These are phyloP conservation scores for Brassica hybrid DNA, from an alignment of 441 rosid species.

Conservation along the genomic window DNA sequence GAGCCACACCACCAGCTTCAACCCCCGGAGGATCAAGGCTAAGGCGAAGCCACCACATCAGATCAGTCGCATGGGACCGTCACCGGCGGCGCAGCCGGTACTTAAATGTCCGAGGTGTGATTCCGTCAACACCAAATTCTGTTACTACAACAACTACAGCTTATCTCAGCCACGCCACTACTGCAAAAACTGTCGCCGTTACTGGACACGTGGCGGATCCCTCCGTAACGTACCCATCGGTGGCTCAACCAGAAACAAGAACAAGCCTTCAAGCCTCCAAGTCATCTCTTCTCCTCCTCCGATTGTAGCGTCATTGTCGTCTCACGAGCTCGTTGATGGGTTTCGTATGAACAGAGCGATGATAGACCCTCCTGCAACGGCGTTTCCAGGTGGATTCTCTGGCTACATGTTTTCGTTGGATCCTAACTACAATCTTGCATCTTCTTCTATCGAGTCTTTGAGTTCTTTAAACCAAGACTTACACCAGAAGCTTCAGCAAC, in stretches of 20 bases:
- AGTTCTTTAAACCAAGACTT: slow-evolving; percentile 90
- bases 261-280: slow-evolving; percentile 62
- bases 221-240: slow-evolving; percentile 91
- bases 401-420: slow-evolving; percentile 33
- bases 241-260: slow-evolving; percentile 84
- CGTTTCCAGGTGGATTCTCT: slow-evolving; percentile 35
- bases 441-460: slow-evolving; percentile 79
- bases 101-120: slow-evolving; percentile 89
- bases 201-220: slow-evolving; percentile 97
- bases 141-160: slow-evolving; percentile 98
- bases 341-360: slow-evolving; percentile 48
- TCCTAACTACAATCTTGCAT: slow-evolving; percentile 30
- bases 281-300: slow-evolving; percentile 39
- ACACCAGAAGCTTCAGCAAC: slow-evolving; percentile 93
- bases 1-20: slow-evolving; percentile 42
- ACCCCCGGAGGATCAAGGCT: slow-evolving; percentile 33
- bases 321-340: too few relatives aligned
- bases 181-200: slow-evolving; percentile 88
- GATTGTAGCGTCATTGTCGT: slow-evolving; percentile 6
- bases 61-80: slow-evolving; percentile 13
- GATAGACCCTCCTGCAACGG: slow-evolving; percentile 49
- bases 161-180: slow-evolving; percentile 93
- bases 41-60: slow-evolving; percentile 26
- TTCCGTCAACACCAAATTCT: slow-evolving; percentile 90
- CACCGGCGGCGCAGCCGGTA: slow-evolving; percentile 43